Evolutionary conservation across 2,329 filamentous ascomycete species (phyloP), one percentile per base, ranked within the genome.

Genomic region (Hymenoscyphus repandus): DNA sequence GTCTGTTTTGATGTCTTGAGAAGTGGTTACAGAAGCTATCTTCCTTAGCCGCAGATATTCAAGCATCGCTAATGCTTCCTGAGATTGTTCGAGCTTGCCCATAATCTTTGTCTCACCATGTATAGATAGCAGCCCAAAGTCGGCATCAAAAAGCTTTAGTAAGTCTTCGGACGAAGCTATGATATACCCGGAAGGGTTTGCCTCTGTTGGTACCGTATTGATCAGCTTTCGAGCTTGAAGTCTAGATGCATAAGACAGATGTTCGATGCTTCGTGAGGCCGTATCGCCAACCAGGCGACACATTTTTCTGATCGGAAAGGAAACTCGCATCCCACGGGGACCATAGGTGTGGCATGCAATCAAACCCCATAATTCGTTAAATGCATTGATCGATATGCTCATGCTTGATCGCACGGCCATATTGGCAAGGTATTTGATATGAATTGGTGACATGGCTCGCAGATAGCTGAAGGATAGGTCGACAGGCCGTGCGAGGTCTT

Each of bases 361-460:
- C 27, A 96, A 71, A 0, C 90, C 91, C 91, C 90, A 96, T 0
- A 96, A 71, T 60, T 95, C 86, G 58, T 80, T 77, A 60, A 95
- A 93, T 0, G 88, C 88, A 57, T 90, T 93, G 63, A 96, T 88
- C 1, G 90, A 95, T 54, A 96, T 90, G 0, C 90, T 95, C 90
- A 96, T 96, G 57, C 89, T 95, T 0, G 89, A 89, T n/a, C 90
- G 82, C 0, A 95, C 90, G 6, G 84, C 85, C 90, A 96, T 96
- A 64, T 96, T 90, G 5, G 73, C 78, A 2, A 96, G 74, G 60
- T 95, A 96, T 63, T 95, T 95, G 49, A 95, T 68, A 63, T 93
- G 89, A 38, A 95, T 91, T 0, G 90, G 90, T 1, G 89, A 95
- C 81, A 95, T 95, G 55, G 91, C 90, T 48, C 90, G 82, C 1